Base-by-base conservation (phyloP, 1,284 basidiomycete species). In the Meira nashicola region DNA sequence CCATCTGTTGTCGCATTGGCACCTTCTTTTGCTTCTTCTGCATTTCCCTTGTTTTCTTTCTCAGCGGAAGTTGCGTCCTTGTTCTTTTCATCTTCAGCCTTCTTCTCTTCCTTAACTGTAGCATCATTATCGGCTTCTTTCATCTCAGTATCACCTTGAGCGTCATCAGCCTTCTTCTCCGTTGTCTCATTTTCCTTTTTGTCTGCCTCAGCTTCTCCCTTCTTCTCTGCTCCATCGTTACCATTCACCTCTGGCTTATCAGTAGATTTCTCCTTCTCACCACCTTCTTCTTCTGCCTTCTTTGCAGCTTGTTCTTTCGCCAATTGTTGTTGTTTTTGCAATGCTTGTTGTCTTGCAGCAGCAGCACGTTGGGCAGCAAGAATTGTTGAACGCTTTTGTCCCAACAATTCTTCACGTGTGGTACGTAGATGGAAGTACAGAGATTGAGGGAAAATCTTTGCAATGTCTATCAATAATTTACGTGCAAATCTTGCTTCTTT, bases 361-460 rank as follows among this genome's bases (percentile, higher is more conserved):
- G 78, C 79, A 43, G 71, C 72, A n/a, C 73, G 63, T 55, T 72
- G 71, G 0, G 69, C 65, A 21, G 71, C 66, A 57, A 66, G 63
- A 12, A 66, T 33, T 38, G 59, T 53, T 54, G 76, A 60, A 63
- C 78, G 57, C 74, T 77, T 81, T 92, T 68, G 64, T 28, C 64
- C 58, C 28, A 66, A 59, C 63, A 64, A 75, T 86, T 99, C 95
- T 77, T 98, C 94, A 62, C 88, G 86, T 11, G 87, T 88, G 0
- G 93, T 94, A 28, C 96, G 88, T 44, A 98, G 80, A 63, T 90
- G 89, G 83, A 95, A 99, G 82, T 97, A 99, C 28, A 98, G 81
- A 2, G 92, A 92, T 91, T 97, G 95, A 38, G 96, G 95, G 80
- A 87, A 95, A 63, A 87, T 83, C 79, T 94, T 92, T 41, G 94